These are phyloP conservation scores for Pichia manshurica DNA, from an alignment of 805 yeast species.

Conservation along the genomic window DNA sequence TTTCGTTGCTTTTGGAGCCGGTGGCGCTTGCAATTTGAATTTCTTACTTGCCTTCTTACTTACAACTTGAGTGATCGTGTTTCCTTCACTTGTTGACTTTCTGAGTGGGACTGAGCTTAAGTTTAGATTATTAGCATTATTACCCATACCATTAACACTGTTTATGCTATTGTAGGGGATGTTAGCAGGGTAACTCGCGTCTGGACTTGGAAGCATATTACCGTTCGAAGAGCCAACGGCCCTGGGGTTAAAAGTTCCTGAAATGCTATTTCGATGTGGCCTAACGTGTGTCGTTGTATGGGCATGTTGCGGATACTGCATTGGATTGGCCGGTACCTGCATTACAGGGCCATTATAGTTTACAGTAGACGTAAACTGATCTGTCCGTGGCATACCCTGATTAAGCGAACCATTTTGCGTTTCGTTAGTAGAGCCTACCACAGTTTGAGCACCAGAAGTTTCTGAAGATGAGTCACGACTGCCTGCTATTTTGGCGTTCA, in stretches of 20 bases:
- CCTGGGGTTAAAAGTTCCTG: background rate
- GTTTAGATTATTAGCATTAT: background rate
- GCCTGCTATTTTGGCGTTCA: background rate
- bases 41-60: slow-evolving; percentile 3
- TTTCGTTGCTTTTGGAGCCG: background rate
- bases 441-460: too few species aligned
- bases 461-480: too few species aligned
- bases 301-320: background rate
- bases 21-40: slow-evolving; percentile 10
- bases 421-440: background rate
- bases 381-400: background rate
- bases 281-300: background rate
- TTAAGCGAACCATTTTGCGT: background rate
- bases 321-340: background rate
- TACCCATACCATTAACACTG: background rate
- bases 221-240: background rate
- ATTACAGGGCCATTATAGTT: background rate
- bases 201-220: background rate
- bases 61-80: slow-evolving; percentile 4
- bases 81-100: slow-evolving; percentile 1
- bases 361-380: background rate
- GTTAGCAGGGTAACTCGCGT: background rate
- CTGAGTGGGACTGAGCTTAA: background rate
- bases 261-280: background rate
- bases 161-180: background rate